Conservation (phyloP, 176 grass and related monocot species). For the Thalia dealbata region DNA sequence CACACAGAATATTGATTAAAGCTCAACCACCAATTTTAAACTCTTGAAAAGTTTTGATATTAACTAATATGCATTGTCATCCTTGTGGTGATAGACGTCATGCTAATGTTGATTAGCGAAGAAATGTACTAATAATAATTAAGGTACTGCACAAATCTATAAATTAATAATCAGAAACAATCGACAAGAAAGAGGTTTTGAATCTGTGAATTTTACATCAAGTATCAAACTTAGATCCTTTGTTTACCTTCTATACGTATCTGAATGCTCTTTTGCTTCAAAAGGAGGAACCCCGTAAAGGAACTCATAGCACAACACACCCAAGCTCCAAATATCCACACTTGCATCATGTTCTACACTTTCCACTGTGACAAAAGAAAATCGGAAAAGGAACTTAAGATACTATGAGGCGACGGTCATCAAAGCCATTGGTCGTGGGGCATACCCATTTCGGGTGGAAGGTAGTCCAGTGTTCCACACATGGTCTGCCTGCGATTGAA, state of each 20-base stretch:
- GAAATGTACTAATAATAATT: too few relatives aligned
- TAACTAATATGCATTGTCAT: too few relatives aligned
- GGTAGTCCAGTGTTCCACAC: conserved; percentile 90
- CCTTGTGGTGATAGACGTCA: too few relatives aligned
- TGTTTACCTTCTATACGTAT: conserved; percentile 81
- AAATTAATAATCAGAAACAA: too few relatives aligned
- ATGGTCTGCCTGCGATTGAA: conserved; percentile 82
- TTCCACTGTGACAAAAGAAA: conserved; percentile 46
- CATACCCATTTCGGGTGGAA: conserved; percentile 99
- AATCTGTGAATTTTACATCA: not conserved
- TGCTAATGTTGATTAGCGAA: too few relatives aligned
- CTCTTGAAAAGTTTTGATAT: too few relatives aligned
- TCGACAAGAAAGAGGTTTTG: too few relatives aligned
- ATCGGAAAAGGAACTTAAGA: not conserved
- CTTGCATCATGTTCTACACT: conserved; percentile 79
- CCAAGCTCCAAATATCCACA: conserved; percentile 96
- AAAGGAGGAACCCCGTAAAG: conserved; percentile 85
- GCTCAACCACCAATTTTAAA: too few relatives aligned
- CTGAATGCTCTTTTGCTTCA: conserved; percentile 89
- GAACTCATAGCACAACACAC: conserved; percentile 84
- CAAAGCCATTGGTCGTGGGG: not conserved
- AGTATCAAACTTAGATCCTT: not conserved
- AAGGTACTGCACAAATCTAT: too few relatives aligned
- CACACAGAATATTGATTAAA: too few relatives aligned
- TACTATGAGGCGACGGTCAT: not conserved